phyloP scores from a whole-genome alignment of 2,329 filamentous ascomycete species.

The Apiospora sp. region DNA sequence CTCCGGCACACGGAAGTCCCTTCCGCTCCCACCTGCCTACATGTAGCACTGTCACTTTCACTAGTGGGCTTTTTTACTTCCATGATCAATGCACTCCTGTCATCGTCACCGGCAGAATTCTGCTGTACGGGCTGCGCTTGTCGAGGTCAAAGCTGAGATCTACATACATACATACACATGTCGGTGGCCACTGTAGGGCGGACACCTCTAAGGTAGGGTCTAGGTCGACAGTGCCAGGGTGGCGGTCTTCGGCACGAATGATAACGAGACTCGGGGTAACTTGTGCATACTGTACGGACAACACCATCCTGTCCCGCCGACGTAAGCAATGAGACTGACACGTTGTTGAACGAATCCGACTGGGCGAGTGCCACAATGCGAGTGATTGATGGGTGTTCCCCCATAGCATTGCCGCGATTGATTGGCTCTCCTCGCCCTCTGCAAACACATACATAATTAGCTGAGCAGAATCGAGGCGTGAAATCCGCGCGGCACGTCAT shows the following conservation, averaged over 20 bases:
- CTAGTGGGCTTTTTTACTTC: neutral
- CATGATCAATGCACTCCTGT: conserved; percentile 11
- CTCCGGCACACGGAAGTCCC: conserved; percentile 11
- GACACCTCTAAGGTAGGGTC: neutral
- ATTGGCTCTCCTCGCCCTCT: neutral
- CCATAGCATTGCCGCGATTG: conserved; percentile 3
- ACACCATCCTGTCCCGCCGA: conserved; percentile 2
- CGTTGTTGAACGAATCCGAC: conserved; percentile 9
- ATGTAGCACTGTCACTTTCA: conserved; percentile 19
- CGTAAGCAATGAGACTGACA: conserved; percentile 21
- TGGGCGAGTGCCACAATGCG: conserved; percentile 20
- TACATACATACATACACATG: conserved; percentile 17
- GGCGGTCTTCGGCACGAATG: conserved; percentile 10
- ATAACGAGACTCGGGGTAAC: conserved; percentile 6
- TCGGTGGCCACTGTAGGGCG: conserved; percentile 20
- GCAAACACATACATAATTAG: conserved; percentile 13
- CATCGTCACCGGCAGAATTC: conserved; percentile 17
- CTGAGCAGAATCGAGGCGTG: conserved; percentile 17
- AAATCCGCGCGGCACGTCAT: conserved; percentile 12
- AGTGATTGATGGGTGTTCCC: conserved; percentile 21
- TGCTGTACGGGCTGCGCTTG: conserved; percentile 1
- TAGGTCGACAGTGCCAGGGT: conserved; percentile 15
- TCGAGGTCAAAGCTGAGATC: conserved; percentile 19
- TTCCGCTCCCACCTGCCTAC: conserved; percentile 14
- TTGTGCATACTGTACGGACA: conserved; percentile 15